phyloP scores from a whole-genome alignment of 306 rosid species.

The Casuarina equisetifolia region DNA sequence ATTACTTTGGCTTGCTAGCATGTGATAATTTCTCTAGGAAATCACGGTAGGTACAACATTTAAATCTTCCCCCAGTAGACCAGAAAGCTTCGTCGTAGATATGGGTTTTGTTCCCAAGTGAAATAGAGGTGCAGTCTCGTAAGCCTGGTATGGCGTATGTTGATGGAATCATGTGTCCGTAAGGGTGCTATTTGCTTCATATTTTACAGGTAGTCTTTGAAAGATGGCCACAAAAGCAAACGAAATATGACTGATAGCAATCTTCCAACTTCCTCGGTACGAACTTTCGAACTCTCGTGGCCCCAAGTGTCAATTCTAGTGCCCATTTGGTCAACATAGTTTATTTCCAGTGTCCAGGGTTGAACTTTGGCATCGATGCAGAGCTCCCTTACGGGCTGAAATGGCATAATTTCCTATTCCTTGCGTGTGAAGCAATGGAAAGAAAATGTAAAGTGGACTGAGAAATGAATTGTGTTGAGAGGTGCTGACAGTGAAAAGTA shows the following conservation, averaged over 20 bases:
- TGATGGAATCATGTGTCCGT: not conserved
- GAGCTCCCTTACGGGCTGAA: constrained; percentile 29
- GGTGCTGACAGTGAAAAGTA: constrained; percentile 35
- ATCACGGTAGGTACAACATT: constrained; percentile 61
- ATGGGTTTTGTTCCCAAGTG: not conserved
- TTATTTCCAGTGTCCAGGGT: constrained; percentile 6
- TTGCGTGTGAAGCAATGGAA: constrained; percentile 69
- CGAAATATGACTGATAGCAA: constrained; percentile 35
- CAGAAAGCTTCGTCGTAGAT: not conserved
- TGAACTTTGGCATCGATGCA: not conserved
- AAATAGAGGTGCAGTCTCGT: not conserved
- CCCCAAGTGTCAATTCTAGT: constrained; percentile 38
- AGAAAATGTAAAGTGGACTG: constrained; percentile 30
- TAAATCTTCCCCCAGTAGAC: constrained; percentile 13
- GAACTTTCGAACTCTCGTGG: constrained; percentile 14
- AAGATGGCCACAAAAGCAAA: constrained; percentile 20
- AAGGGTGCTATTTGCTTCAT: constrained; percentile 3
- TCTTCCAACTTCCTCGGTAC: constrained; percentile 27
- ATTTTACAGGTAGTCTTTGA: constrained; percentile 22
- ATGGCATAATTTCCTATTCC: constrained; percentile 35
- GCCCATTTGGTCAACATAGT: constrained; percentile 28
- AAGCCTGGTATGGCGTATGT: not conserved
- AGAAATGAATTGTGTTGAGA: constrained; percentile 27
- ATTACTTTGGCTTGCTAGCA: constrained; percentile 62
- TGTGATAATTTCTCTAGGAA: constrained; percentile 43